A percentile compares a stretch with the other conserved stretches of the same genome.
Evolutionary conservation across 2,329 filamentous ascomycete species (phyloP).

Genomic region (Verticillium zaregamsianum): DNA sequence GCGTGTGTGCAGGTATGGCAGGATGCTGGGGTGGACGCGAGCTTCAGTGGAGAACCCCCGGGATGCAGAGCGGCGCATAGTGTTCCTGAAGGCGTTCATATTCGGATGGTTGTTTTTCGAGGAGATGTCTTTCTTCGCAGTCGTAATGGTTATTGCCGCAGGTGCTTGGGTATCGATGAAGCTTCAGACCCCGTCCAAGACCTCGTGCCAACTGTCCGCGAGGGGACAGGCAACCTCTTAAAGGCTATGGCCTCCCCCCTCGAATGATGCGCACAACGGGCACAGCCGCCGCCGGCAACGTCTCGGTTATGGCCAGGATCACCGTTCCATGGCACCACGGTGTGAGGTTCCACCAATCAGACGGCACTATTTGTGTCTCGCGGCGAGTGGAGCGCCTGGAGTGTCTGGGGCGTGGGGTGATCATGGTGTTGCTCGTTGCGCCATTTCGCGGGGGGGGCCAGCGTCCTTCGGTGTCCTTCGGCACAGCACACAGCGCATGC

Average conservation of each 20-base stretch:
- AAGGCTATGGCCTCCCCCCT: not conserved
- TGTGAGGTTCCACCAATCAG: not conserved
- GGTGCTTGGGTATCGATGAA: not conserved
- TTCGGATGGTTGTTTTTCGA: not conserved
- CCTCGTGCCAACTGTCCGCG: not conserved
- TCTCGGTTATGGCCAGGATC: not conserved
- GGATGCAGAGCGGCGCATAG: conserved; percentile 12
- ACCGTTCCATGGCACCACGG: not conserved
- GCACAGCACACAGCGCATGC: not conserved
- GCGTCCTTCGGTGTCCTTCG: not conserved
- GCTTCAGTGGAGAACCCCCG: conserved; percentile 29
- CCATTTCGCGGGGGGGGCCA: not conserved
- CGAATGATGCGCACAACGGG: not conserved
- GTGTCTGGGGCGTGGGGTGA: not conserved
- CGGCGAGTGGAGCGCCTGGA: not conserved
- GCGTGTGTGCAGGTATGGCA: conserved; percentile 25
- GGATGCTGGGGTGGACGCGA: conserved; percentile 26
- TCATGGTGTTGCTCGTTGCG: not conserved
- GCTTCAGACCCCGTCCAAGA: not conserved
- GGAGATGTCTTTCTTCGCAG: not conserved
- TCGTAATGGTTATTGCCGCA: not conserved
- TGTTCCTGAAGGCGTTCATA: not conserved
- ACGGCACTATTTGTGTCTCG: not conserved
- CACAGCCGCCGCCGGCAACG: not conserved
- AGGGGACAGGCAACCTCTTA: not conserved